Evolutionary conservation across 2,329 filamentous ascomycete species (phyloP).

Genomic region (Dothideomycetidae sp.): DNA sequence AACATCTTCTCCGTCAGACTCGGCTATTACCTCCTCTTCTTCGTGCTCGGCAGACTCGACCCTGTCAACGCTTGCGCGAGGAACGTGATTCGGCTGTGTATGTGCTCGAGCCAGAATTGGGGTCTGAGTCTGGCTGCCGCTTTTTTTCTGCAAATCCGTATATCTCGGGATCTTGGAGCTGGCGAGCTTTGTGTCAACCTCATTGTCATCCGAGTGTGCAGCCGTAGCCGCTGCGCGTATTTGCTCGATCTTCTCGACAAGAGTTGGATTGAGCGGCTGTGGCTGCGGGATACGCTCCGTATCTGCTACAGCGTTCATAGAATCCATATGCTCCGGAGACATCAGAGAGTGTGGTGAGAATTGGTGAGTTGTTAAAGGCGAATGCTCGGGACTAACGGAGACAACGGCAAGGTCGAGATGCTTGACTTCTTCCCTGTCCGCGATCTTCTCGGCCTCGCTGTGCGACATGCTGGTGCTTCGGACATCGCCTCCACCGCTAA

Average conservation of each 20-base stretch:
- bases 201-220: slow-evolving; percentile 13
- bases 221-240: slow-evolving; percentile 21
- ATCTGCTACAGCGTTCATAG: slow-evolving; percentile 6
- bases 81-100: slow-evolving; percentile 32
- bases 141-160: slow-evolving; percentile 20
- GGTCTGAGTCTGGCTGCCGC: slow-evolving; percentile 18
- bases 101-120: slow-evolving; percentile 37
- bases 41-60: slow-evolving; percentile 1
- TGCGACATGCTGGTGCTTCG: slow-evolving; percentile 15
- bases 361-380: neutral
- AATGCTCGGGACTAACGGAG: slow-evolving; percentile 15
- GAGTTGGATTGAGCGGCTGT: slow-evolving; percentile 22
- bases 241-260: slow-evolving; percentile 25
- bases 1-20: slow-evolving; percentile 5
- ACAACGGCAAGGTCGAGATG: slow-evolving; percentile 47
- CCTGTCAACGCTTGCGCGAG: slow-evolving; percentile 13
- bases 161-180: slow-evolving; percentile 25
- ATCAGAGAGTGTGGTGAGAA: slow-evolving; percentile 1
- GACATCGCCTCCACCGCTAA: neutral
- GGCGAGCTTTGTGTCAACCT: slow-evolving; percentile 13
- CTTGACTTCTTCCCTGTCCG: slow-evolving; percentile 40
- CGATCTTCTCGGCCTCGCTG: slow-evolving; percentile 20
- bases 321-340: slow-evolving; percentile 2
- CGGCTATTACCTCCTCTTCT: slow-evolving; percentile 5
- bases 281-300: slow-evolving; percentile 21